Conservation (phyloP, 179 eudicot species). For the Amaranthus tricolor region DNA sequence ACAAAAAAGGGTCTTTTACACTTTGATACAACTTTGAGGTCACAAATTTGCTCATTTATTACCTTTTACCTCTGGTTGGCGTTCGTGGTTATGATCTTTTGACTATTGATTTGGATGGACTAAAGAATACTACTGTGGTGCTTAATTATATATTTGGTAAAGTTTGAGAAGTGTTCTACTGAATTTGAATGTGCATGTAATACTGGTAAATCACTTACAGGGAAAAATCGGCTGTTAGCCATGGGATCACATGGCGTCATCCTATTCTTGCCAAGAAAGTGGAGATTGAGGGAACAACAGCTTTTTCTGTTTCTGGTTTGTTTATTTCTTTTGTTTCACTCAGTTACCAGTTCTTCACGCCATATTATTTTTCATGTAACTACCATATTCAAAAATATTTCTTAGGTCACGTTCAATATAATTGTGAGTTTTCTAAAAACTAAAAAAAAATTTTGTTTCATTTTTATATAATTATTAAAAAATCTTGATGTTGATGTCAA, state of each 20-base stretch:
- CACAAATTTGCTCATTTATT: background rate
- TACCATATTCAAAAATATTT: background rate
- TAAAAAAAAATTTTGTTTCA: too few species aligned
- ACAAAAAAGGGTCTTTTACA: too few species aligned
- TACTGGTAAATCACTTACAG: conserved; percentile 33
- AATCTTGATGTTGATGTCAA: too few species aligned
- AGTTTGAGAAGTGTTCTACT: background rate
- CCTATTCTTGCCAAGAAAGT: conserved; percentile 61
- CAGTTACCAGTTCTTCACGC: background rate
- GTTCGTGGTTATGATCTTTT: conserved; percentile 1
- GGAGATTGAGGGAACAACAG: conserved; percentile 69
- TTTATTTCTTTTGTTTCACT: conserved; percentile 13
- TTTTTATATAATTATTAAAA: too few species aligned
- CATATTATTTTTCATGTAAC: background rate
- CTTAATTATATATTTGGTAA: background rate
- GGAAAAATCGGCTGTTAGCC: conserved; percentile 92
- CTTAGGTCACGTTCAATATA: background rate
- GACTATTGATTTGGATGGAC: background rate
- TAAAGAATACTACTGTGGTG: background rate
- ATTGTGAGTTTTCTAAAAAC: too few species aligned
- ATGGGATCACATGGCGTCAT: conserved; percentile 75
- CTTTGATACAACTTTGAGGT: too few species aligned
- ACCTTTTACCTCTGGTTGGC: background rate
- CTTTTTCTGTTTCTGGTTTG: conserved; percentile 83
- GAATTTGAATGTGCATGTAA: background rate